A percentile compares a stretch with the other conserved stretches of the same genome.
Evolutionary conservation across 208 protist genomes (phyloP).

Genomic region (Acanthamoeba lenticulata): DNA sequence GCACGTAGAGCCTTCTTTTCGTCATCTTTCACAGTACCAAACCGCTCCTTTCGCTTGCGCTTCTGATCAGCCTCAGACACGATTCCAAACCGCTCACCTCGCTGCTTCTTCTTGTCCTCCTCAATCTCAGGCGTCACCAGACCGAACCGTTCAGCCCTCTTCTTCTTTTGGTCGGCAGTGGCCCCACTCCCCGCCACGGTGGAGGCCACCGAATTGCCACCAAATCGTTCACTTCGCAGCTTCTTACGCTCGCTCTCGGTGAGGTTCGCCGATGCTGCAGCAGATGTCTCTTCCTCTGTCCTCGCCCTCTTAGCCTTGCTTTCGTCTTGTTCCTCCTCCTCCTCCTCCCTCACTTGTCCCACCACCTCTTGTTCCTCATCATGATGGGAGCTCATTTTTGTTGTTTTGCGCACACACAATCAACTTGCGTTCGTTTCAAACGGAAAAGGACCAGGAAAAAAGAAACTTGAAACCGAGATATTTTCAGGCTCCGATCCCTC

Average conservation of each 20-base stretch:
- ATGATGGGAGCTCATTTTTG: background rate
- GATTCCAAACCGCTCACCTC: background rate
- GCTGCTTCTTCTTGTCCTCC: background rate
- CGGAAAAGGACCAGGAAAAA: background rate
- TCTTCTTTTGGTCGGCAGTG: background rate
- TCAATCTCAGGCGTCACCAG: background rate
- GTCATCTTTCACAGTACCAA: background rate
- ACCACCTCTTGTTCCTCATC: background rate
- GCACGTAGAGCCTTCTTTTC: background rate
- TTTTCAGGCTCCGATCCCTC: background rate
- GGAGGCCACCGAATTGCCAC: background rate
- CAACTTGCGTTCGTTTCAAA: too few species aligned
- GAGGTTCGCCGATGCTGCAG: background rate
- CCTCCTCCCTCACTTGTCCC: background rate
- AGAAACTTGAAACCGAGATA: background rate
- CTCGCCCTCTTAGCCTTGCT: constrained; percentile 3
- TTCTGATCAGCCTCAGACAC: background rate
- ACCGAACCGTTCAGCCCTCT: background rate
- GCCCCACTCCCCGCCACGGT: background rate
- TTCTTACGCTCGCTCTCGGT: background rate
- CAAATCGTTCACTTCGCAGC: background rate
- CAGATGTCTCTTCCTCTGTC: background rate
- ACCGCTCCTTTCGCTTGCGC: background rate
- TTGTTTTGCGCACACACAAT: too few species aligned
- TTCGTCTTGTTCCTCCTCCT: background rate